phyloP scores from a whole-genome alignment of 2,329 filamentous ascomycete species.

The Arthrobotrys entomopaga region DNA sequence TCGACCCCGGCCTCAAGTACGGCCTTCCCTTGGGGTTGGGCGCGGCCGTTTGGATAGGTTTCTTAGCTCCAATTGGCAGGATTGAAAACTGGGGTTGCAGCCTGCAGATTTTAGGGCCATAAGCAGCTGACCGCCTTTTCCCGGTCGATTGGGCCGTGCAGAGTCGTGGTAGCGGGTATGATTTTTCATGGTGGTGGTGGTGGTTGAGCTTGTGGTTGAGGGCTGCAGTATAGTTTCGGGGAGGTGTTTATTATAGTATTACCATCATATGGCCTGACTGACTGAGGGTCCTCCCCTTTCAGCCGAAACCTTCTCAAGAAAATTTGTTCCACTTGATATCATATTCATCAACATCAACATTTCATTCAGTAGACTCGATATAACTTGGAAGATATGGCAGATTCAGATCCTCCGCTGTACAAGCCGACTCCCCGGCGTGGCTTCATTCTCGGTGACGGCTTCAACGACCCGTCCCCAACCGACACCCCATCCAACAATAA shows the following conservation, averaged over 20 bases:
- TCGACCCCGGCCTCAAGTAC: neutral
- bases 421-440: constrained; percentile 45
- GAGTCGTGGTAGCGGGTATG: neutral
- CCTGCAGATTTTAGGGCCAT: neutral
- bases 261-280: too few relatives aligned
- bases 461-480: constrained; percentile 47
- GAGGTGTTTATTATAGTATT: too few relatives aligned
- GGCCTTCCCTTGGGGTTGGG: neutral
- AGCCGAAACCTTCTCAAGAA: neutral
- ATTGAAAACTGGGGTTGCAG: constrained; percentile 4
- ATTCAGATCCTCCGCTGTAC: constrained; percentile 41
- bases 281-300: too few relatives aligned
- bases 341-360: neutral
- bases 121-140: constrained; percentile 4
- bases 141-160: neutral
- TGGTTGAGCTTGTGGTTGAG: too few relatives aligned
- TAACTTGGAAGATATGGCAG: constrained; percentile 22
- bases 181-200: too few relatives aligned
- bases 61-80: constrained; percentile 5
- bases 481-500: constrained; percentile 39
- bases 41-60: neutral
- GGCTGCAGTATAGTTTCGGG: too few relatives aligned
- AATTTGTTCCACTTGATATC: neutral
- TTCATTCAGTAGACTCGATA: neutral
- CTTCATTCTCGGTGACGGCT: constrained; percentile 50